Evolutionary conservation across 164 flowering plant species (phyloP).

Genomic region (Umbilicus rupestris): DNA sequence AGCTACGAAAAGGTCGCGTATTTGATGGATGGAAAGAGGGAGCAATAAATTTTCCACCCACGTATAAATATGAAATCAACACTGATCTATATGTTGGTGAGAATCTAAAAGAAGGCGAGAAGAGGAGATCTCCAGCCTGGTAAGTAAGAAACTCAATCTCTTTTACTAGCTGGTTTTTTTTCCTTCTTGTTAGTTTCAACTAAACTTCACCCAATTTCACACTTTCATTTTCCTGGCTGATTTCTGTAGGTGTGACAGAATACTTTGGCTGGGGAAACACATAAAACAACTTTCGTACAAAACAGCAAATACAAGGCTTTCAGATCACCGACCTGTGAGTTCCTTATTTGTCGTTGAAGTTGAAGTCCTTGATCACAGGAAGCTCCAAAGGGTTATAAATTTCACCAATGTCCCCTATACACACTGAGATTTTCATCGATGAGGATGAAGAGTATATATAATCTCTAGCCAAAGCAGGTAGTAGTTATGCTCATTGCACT

Average conservation of each 20-base stretch:
- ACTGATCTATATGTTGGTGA: constrained; percentile 77
- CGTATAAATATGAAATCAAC: constrained; percentile 82
- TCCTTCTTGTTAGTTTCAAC: neutral
- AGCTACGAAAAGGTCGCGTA: constrained; percentile 65
- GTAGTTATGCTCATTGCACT: too few relatives aligned
- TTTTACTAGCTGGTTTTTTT: neutral
- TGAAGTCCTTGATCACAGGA: constrained; percentile 69
- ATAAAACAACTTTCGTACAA: constrained; percentile 72
- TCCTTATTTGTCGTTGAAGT: constrained; percentile 62
- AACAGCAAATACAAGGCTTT: constrained; percentile 48
- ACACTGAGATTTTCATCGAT: neutral
- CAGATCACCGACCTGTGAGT: constrained; percentile 95
- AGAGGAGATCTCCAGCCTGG: constrained; percentile 98
- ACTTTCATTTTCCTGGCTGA: neutral
- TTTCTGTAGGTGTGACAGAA: constrained; percentile 81
- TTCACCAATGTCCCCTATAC: constrained; percentile 41
- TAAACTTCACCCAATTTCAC: neutral
- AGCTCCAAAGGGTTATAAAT: constrained; percentile 61
- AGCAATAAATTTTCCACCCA: constrained; percentile 78
- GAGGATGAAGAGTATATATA: constrained; percentile 1
- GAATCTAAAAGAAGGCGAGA: constrained; percentile 81
- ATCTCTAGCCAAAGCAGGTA: neutral
- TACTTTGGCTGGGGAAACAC: constrained; percentile 79
- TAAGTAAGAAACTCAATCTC: constrained; percentile 20
- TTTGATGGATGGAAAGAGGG: constrained; percentile 98